Percentiles rank a stretch among this genome's conserved stretches.
Conservation (phyloP, 1,284 basidiomycete genomes). For the Farysia itapuensis region DNA sequence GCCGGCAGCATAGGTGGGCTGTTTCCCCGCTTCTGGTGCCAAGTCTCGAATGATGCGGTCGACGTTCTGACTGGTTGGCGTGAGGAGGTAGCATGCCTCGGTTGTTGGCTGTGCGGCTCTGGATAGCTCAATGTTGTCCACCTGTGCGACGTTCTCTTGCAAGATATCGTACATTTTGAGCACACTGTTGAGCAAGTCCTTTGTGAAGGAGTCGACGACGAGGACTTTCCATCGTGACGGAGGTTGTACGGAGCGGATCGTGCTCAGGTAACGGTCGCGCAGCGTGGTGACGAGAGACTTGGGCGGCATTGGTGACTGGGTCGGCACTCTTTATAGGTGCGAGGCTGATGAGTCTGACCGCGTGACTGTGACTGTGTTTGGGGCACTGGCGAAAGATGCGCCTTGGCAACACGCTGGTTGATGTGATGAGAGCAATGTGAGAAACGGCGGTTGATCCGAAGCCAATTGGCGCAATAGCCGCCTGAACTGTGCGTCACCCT, state of each 20-base stretch:
- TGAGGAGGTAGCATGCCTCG: constrained; percentile 73
- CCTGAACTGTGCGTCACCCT: no score
- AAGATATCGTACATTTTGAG: constrained; percentile 73
- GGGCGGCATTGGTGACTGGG: constrained; percentile 37
- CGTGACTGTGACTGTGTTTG: no score
- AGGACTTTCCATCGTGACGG: constrained; percentile 82
- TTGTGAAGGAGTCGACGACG: constrained; percentile 89
- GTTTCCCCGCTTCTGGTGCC: constrained; percentile 25
- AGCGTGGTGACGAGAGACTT: constrained; percentile 34
- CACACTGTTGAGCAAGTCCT: constrained; percentile 79
- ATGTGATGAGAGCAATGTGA: no score
- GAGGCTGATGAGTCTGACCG: no score
- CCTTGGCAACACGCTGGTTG: no score
- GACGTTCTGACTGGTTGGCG: constrained; percentile 91
- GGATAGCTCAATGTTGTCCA: constrained; percentile 56
- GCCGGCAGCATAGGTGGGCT: constrained; percentile 76
- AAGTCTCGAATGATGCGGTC: constrained; percentile 73
- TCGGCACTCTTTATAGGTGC: no score
- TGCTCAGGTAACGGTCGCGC: constrained; percentile 48
- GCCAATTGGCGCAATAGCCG: no score
- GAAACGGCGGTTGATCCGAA: no score
- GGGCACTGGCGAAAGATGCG: no score
- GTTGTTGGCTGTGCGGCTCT: constrained; percentile 40
- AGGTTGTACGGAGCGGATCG: constrained; percentile 57
- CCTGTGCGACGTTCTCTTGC: constrained; percentile 54